Percentiles rank a stretch among this genome's conserved stretches.
phyloP scores from a whole-genome alignment of 352 stramenopile genomes.

The Phytophthora lateralis region DNA sequence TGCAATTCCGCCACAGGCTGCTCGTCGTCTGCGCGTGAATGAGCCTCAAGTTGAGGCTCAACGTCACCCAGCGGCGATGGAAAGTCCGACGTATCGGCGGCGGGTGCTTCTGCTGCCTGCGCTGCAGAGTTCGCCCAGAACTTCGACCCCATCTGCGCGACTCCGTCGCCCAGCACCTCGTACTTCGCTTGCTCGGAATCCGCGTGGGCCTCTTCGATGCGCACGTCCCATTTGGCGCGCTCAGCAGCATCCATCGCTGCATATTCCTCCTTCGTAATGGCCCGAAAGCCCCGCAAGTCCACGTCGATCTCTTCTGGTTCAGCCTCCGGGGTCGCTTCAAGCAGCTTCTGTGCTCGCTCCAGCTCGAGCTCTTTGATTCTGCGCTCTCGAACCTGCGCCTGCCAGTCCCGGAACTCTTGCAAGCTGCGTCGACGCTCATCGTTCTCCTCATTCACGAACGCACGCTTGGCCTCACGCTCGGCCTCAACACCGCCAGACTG shows the following conservation, averaged over 20 bases:
- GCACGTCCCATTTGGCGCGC: slow-evolving; percentile 57
- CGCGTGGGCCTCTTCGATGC: slow-evolving; percentile 57
- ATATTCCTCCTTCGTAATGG: slow-evolving; percentile 74
- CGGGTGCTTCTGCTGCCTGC: neutral
- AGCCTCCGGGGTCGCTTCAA: slow-evolving; percentile 26
- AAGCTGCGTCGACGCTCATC: slow-evolving; percentile 65
- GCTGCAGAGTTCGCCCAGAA: slow-evolving; percentile 51
- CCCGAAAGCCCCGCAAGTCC: slow-evolving; percentile 55
- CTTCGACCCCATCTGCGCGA: slow-evolving; percentile 44
- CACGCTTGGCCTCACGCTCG: slow-evolving; percentile 76
- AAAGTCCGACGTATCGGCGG: neutral
- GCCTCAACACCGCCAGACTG: slow-evolving; percentile 86
- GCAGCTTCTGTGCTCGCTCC: slow-evolving; percentile 45
- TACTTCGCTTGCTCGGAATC: slow-evolving; percentile 43
- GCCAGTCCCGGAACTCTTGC: slow-evolving; percentile 84
- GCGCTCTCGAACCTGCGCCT: slow-evolving; percentile 67
- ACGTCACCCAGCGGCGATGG: neutral
- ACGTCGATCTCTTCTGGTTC: slow-evolving; percentile 32
- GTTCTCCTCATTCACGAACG: slow-evolving; percentile 82
- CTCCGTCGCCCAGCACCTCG: slow-evolving; percentile 50
- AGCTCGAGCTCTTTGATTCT: slow-evolving; percentile 61
- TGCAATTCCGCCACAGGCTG: neutral
- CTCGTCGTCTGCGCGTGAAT: slow-evolving; percentile 3
- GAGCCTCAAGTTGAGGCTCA: neutral
- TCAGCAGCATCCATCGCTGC: slow-evolving; percentile 45